phyloP scores from a whole-genome alignment of 169 alveolate species.

The Eimeria necatrix region DNA sequence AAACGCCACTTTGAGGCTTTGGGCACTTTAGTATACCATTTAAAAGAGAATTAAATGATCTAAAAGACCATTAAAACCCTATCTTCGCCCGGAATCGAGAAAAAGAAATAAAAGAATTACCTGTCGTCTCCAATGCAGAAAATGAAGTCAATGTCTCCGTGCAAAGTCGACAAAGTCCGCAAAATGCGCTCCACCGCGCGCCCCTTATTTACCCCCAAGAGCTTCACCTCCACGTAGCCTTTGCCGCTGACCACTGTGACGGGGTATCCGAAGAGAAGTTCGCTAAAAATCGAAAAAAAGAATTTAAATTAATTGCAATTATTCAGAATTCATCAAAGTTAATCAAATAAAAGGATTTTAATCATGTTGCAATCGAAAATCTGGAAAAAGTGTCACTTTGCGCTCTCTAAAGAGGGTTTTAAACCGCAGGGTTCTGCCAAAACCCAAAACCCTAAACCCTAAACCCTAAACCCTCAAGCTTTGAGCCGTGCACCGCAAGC shows the following conservation, averaged over 20 bases:
- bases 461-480: neutral
- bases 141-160: conserved; percentile 83
- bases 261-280: conserved; percentile 80
- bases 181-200: conserved; percentile 79
- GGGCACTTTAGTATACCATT: no score
- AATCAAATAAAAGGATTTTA: neutral
- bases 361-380: no score
- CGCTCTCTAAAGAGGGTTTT: no score
- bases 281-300: conserved; percentile 3
- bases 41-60: no score
- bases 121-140: conserved; percentile 85
- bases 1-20: no score
- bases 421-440: neutral
- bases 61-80: no score
- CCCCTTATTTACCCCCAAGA: conserved; percentile 84
- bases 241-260: conserved; percentile 85
- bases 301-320: neutral
- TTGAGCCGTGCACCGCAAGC: neutral
- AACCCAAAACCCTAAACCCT: neutral
- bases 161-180: conserved; percentile 76
- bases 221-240: conserved; percentile 86
- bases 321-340: neutral
- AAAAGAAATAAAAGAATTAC: neutral
- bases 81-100: neutral
- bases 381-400: no score